Evolutionary conservation across 345 rosid genomes (phyloP), one percentile per base, ranked within the genome.

Genomic region (Firmiana major): DNA sequence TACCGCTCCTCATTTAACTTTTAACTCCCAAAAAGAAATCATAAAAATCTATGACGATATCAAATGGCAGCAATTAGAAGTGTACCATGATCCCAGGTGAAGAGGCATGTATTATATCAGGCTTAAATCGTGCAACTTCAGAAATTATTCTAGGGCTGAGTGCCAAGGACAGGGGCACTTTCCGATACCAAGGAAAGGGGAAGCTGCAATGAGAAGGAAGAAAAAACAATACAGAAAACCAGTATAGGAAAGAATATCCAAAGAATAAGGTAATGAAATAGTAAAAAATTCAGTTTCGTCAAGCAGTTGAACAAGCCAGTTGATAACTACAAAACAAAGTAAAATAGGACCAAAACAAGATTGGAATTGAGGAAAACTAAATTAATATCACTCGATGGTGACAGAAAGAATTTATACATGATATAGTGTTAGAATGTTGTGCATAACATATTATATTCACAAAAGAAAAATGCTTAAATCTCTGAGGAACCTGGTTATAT

Each of bases 61-160:
- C 73, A 76, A 11, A 13, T 75, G 38, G 71, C 28, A 57, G 10
- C 9, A 62, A 40, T 46, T 31, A 45, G 34, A 57, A 78, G 68
- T 75, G 63, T 83, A 93, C 98, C 99, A 96, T 96, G 73, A 96
- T 88, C 53, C 99, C 99, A 42, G 99, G 99, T 63, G 99, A 96
- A 24, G 98, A 92, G 81, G 99, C 98, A 79, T 96, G 99, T 63
- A 96, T 93, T n/a, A 96, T 96, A 81, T 96, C 99, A 46, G 99
- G 99, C 85, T 96, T 96, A 82, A 96, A 96, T 75, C 85, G 83
- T 21, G 98, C 97, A 82, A 96, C 92, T 85, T 91, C 98, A 42
- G 98, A 93, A 77, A 96, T 93, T 83, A 96, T 96, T 85, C 99
- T 90, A 7, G 99, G 99, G 86, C 98, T 93, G 71, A 96, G 97